Conservation (phyloP, 2,329 filamentous ascomycete genomes). For the Colletotrichum caudatum region DNA sequence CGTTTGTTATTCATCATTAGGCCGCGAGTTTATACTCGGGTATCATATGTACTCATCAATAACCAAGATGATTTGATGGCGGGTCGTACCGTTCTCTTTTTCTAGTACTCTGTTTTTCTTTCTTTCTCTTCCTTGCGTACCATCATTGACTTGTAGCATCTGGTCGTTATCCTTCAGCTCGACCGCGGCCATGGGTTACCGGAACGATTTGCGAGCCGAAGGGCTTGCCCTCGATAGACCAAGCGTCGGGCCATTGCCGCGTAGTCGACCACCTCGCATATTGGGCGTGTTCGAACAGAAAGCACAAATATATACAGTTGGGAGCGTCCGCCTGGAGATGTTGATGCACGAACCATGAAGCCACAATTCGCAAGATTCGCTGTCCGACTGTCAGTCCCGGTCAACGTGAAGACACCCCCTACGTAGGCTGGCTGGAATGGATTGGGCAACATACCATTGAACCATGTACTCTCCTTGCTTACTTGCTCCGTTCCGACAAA, state of each 20-base stretch:
- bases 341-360: constrained; percentile 74
- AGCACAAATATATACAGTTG: constrained; percentile 72
- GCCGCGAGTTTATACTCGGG: constrained; percentile 45
- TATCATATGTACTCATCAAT: constrained; percentile 48
- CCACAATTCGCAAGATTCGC: constrained; percentile 74
- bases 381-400: constrained; percentile 47
- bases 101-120: constrained; percentile 20
- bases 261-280: constrained; percentile 61
- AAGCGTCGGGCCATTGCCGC: constrained; percentile 50
- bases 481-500: constrained; percentile 62
- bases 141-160: constrained; percentile 1
- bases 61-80: constrained; percentile 33
- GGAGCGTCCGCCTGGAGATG: constrained; percentile 67
- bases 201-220: constrained; percentile 60
- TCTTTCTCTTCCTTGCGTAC: neutral
- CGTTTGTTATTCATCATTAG: constrained; percentile 45
- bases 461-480: constrained; percentile 68
- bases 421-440: constrained; percentile 19
- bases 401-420: constrained; percentile 8
- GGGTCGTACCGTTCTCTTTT: constrained; percentile 35
- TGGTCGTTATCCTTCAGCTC: constrained; percentile 18
- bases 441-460: constrained; percentile 65
- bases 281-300: constrained; percentile 73
- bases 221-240: constrained; percentile 53
- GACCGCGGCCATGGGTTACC: constrained; percentile 48